Base-by-base conservation (phyloP, 768 basidiomycete genomes). In the Tricholoma saponaceum region DNA sequence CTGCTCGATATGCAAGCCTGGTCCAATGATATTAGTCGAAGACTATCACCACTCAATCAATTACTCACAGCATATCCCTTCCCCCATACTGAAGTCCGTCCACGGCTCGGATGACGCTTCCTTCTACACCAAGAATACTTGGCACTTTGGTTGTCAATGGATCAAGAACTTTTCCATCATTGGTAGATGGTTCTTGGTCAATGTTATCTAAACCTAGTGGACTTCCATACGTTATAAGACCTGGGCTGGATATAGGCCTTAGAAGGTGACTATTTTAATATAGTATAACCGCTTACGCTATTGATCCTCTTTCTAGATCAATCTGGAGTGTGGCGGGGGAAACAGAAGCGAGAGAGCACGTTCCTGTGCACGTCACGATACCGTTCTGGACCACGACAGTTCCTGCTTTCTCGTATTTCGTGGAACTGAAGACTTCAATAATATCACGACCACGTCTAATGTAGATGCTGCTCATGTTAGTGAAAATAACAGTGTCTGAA, bases 131-230 rank as follows among this genome's bases (percentile, higher is more conserved):
- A 14, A 85, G 54, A n/a, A 88, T 70, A 23, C 65, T 63, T 1
- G 86, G 84, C 55, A 82, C 67, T 20, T 65, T 61, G 25, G 69
- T 68, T 13, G 54, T 59, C 33, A 86, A 66, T 32, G 86, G 80
- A 59, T 88, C 87, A 41, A 75, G 76, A 9, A 83, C 75, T 0
- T 60, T 55, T 4, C 92, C 92, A 67, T 94, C 90, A 43, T 74
- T 80, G 0, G 91, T 94, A 4, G 84, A 84, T 9, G 78, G 69
- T 69, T 94, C 93, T 47, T 74, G 68, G 16, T 74, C 64, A 25
- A 95, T 93, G 62, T 89, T 83, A 54, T 81, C 77, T 51, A 92
- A 67, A 0, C 92, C 92, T 4, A 95, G 68, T 13, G 81, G 76
- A 25, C 87, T 80, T 2, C 92, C 92, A 58, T 83, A 91, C 2